Percentiles rank a stretch among this genome's conserved stretches.
Evolutionary conservation across 306 rosid genomes (phyloP).

Genomic region (Alnus glutinosa): DNA sequence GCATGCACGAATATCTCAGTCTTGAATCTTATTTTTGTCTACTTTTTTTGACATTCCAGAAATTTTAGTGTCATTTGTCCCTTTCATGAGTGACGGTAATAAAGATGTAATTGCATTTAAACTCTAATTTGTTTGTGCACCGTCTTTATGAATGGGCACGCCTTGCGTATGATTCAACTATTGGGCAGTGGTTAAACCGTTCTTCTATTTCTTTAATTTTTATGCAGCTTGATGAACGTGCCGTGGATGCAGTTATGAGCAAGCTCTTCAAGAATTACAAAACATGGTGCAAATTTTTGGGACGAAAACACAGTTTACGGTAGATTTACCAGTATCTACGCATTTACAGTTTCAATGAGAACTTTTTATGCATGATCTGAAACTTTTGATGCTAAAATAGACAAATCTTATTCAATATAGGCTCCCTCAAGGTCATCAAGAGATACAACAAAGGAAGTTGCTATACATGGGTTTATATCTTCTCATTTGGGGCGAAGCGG

Average conservation of each 20-base stretch:
- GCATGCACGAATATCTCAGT: constrained; percentile 36
- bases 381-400: constrained; percentile 24
- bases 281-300: constrained; percentile 89
- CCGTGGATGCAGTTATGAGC: constrained; percentile 70
- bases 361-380: constrained; percentile 19
- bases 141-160: neutral
- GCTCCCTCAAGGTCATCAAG: constrained; percentile 86
- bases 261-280: constrained; percentile 82
- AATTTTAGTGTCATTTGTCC: neutral
- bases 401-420: constrained; percentile 39
- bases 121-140: neutral
- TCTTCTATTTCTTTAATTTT: constrained; percentile 9
- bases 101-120: neutral
- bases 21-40: neutral
- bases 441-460: constrained; percentile 84
- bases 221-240: constrained; percentile 93
- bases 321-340: constrained; percentile 35
- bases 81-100: neutral
- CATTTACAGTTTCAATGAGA: constrained; percentile 2
- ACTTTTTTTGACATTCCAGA: neutral
- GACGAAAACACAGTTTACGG: constrained; percentile 87
- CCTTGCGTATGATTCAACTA: constrained; percentile 10
- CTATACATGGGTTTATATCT: constrained; percentile 94
- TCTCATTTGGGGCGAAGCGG: constrained; percentile 96
- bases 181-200: constrained; percentile 23